Conservation (phyloP, 345 rosid genomes). For the Eucalyptus melliodora region DNA sequence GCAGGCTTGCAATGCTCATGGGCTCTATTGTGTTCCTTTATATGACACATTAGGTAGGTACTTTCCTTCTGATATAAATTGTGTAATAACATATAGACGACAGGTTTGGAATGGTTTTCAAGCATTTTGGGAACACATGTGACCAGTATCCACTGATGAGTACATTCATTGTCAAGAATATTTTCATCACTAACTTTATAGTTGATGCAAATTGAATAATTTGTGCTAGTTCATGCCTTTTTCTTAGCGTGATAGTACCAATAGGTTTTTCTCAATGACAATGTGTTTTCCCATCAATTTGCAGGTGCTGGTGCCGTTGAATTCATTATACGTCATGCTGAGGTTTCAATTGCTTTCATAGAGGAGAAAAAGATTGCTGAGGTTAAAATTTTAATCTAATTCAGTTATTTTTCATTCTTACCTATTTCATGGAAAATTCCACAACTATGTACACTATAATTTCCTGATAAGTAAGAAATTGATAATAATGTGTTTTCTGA, state of each 20-base stretch:
- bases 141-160: not conserved
- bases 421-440: not conserved
- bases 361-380: conserved; percentile 85
- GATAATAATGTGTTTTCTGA: not conserved
- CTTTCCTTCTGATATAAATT: not conserved
- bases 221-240: no score
- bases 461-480: not conserved
- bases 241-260: not conserved
- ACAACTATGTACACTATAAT: not conserved
- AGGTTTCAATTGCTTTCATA: conserved; percentile 74
- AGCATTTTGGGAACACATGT: not conserved
- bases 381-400: conserved; percentile 23
- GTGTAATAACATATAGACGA: not conserved
- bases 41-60: conserved; percentile 91
- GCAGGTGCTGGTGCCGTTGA: conserved; percentile 93
- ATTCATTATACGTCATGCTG: conserved; percentile 80
- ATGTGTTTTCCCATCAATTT: not conserved
- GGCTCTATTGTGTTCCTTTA: conserved; percentile 88
- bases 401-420: not conserved
- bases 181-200: not conserved
- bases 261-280: not conserved
- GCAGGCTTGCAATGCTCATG: conserved; percentile 99
- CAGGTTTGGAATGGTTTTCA: not conserved
- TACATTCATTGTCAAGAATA: not conserved
- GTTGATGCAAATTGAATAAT: not conserved